Percentiles rank a stretch among this genome's conserved stretches.
phyloP scores from a whole-genome alignment of 2,329 filamentous ascomycete species.

The Clonostachys chloroleuca region DNA sequence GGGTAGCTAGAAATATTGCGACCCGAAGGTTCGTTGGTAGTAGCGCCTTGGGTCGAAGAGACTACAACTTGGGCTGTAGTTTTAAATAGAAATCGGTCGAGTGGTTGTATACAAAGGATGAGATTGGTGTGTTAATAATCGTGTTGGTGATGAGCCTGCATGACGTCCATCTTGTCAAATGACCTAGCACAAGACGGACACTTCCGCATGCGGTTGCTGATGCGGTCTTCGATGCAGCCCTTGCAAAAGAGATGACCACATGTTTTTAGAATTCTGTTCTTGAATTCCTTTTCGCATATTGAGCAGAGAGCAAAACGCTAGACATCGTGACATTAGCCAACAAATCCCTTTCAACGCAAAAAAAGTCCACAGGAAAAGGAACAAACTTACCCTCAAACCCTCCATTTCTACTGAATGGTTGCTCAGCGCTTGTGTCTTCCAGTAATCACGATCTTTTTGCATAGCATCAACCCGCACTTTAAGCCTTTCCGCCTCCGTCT shows the following conservation, averaged over 20 bases:
- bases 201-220: slow-evolving; percentile 87
- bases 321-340: background rate
- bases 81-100: background rate
- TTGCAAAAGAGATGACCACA: slow-evolving; percentile 96
- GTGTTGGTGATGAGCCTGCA: slow-evolving; percentile 53
- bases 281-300: slow-evolving; percentile 89
- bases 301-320: slow-evolving; percentile 63
- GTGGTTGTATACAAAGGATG: slow-evolving; percentile 9
- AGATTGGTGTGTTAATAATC: background rate
- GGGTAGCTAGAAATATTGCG: too few species aligned
- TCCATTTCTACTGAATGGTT: slow-evolving; percentile 81
- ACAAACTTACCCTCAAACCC: slow-evolving; percentile 71
- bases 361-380: background rate
- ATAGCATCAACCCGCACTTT: slow-evolving; percentile 73
- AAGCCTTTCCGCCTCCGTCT: slow-evolving; percentile 75
- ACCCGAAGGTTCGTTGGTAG: slow-evolving; percentile 1
- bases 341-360: background rate
- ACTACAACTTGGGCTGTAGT: too few species aligned
- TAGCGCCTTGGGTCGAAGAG: slow-evolving; percentile 14
- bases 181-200: slow-evolving; percentile 91
- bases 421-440: slow-evolving; percentile 77
- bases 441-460: slow-evolving; percentile 78
- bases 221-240: slow-evolving; percentile 82
- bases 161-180: slow-evolving; percentile 87
- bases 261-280: slow-evolving; percentile 88